Evolutionary conservation across 768 basidiomycete species (phyloP), one percentile per base, ranked within the genome.

Genomic region (Suillus alpinus): DNA sequence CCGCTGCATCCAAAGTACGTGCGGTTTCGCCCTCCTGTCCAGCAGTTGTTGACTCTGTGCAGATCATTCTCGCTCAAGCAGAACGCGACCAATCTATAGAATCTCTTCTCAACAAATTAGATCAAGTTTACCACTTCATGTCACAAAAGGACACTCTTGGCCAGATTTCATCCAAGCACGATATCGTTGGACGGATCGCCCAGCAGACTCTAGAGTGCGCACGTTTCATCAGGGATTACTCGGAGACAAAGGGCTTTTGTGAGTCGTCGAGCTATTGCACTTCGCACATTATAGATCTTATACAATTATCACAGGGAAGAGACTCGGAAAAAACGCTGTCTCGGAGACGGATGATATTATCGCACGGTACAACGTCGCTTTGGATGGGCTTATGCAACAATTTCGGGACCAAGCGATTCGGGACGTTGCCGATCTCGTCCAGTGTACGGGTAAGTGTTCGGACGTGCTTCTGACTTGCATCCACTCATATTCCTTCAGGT

Each of bases 221-320:
- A 0, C 63, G 68, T 58, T 73, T 73, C 51, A 70, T 73, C 29
- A 64, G 60, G 6, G 66, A 67, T n/a, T 73, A 73, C 58, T 64
- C 69, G 14, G 62, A 60, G 41, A 67, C 59, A 8, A 66, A 66
- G 50, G 65, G 53, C 31, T 67, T 66, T 50, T 51, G 69, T 71
- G 36, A 31, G 49, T n/a, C 16, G 12, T n/a, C 3, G 18, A 50
- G 49, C 10, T 2, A 65, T 63, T 6, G 14, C 2, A 10, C 13
- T 34, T 4, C 13, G 18, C 14, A n/a, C 9, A 23, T 31, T 16
- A 6, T 12, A 13, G 23, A 36, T 36, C 6, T 12, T 12, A 50
- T 10, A n/a, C 3, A 7, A 13, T 29, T n/a, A n/a, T 26, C 2
- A 36, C 31, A 59, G 58, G 58, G 58, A 13, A 16, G 12, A 32